A percentile compares a stretch with the other conserved stretches of the same genome.
Conservation (phyloP, 2,329 filamentous ascomycete species). For the Penicillium capsulatum region DNA sequence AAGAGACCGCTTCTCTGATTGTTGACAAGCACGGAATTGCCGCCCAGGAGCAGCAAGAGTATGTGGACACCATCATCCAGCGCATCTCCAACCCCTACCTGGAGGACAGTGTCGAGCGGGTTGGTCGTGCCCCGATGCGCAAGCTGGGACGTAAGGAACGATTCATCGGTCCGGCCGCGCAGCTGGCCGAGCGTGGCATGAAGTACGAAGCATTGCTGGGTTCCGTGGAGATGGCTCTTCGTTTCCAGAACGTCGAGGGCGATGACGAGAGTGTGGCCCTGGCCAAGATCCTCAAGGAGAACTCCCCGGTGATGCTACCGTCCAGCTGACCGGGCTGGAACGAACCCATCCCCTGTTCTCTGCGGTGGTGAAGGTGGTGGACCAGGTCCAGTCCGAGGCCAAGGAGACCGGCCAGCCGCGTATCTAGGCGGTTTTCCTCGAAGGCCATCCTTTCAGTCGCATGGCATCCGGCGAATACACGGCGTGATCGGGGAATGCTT, state of each 20-base stretch:
- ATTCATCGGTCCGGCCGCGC: slow-evolving; percentile 85
- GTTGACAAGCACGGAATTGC: slow-evolving; percentile 79
- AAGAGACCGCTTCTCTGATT: slow-evolving; percentile 83
- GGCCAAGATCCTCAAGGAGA: slow-evolving; percentile 75
- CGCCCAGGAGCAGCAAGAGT: slow-evolving; percentile 70
- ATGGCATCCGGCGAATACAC: slow-evolving; percentile 33
- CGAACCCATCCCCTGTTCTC: slow-evolving; percentile 71
- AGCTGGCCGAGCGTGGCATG: slow-evolving; percentile 77
- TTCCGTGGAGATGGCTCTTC: slow-evolving; percentile 85
- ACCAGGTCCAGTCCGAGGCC: slow-evolving; percentile 66
- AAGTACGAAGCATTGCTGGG: slow-evolving; percentile 70
- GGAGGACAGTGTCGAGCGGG: slow-evolving; percentile 89
- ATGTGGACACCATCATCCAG: slow-evolving; percentile 86
- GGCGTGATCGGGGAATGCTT: slow-evolving; percentile 26
- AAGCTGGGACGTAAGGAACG: slow-evolving; percentile 95
- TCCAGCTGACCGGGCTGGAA: slow-evolving; percentile 77
- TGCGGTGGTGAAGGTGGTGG: slow-evolving; percentile 70
- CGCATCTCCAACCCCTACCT: slow-evolving; percentile 92
- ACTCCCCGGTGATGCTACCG: slow-evolving; percentile 70
- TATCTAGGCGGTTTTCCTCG: slow-evolving; percentile 20
- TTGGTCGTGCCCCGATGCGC: slow-evolving; percentile 87
- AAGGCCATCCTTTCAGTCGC: slow-evolving; percentile 21
- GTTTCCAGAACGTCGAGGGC: slow-evolving; percentile 89
- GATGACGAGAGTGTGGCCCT: slow-evolving; percentile 87
- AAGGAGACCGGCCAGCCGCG: slow-evolving; percentile 31